phyloP scores from a whole-genome alignment of 352 stramenopile genomes.

The Globisporangium perplexum region DNA sequence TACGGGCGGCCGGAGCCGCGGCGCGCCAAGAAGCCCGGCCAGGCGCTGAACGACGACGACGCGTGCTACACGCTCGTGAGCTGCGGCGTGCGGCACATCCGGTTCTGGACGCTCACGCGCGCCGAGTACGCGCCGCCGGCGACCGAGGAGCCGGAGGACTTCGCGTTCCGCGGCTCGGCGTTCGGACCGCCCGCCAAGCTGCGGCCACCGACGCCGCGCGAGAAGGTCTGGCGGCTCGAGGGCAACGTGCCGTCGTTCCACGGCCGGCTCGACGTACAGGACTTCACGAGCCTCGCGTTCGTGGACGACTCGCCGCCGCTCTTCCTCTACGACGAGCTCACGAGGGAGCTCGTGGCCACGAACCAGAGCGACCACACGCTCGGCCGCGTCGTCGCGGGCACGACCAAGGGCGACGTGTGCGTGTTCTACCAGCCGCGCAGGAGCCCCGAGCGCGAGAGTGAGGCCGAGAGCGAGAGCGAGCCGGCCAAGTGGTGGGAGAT shows the following conservation, averaged over 20 bases:
- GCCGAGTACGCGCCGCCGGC: conserved; percentile 34
- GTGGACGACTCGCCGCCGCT: conserved; percentile 62
- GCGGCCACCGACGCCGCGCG: conserved; percentile 44
- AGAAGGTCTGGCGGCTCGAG: conserved; percentile 70
- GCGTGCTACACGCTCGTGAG: conserved; percentile 69
- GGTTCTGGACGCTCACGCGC: conserved; percentile 69
- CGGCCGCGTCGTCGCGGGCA: conserved; percentile 53
- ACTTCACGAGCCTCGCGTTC: conserved; percentile 63
- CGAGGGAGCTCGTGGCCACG: conserved; percentile 35
- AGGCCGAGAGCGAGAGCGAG: conserved; percentile 16
- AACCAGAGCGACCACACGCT: conserved; percentile 48
- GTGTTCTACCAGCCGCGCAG: conserved; percentile 58
- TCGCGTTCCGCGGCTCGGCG: conserved; percentile 51
- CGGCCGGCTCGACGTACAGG: conserved; percentile 56
- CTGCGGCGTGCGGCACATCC: conserved; percentile 66
- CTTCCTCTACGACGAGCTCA: conserved; percentile 46
- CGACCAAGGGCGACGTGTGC: conserved; percentile 59
- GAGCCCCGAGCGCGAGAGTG: conserved; percentile 18
- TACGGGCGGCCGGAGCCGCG: conserved; percentile 50
- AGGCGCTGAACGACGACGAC: conserved; percentile 65
- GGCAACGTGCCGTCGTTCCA: conserved; percentile 70
- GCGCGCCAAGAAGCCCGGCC: conserved; percentile 40
- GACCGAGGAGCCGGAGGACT: conserved; percentile 45
- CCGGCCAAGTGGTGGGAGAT: conserved; percentile 76
- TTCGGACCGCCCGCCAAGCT: conserved; percentile 48